Percentiles rank a stretch among this genome's conserved stretches.
phyloP scores from a whole-genome alignment of 306 rosid genomes.

The Betula pendula region DNA sequence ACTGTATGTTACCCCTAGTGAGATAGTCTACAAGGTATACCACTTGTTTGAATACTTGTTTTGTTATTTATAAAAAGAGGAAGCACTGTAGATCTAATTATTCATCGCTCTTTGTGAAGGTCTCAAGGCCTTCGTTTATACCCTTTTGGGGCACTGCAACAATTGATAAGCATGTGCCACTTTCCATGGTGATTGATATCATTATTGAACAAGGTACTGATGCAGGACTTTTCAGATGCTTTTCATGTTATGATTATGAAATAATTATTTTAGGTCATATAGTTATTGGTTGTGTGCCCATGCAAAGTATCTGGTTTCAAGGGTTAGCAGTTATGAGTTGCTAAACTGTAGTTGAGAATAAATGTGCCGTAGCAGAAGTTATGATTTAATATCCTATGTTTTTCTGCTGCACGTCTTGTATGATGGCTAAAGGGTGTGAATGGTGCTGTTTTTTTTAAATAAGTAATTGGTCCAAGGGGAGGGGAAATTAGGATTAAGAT shows the following conservation, averaged over 20 bases:
- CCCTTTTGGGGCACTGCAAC: conserved; percentile 69
- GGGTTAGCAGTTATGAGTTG: neutral
- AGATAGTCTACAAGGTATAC: conserved; percentile 79
- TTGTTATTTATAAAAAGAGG: conserved; percentile 15
- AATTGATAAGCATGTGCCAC: conserved; percentile 72
- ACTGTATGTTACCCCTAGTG: conserved; percentile 71
- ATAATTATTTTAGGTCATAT: neutral
- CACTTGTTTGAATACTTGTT: neutral
- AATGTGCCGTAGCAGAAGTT: neutral
- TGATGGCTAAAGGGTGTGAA: neutral
- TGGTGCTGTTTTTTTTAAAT: neutral
- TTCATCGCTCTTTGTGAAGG: conserved; percentile 41
- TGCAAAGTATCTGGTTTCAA: neutral
- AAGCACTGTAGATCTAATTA: neutral
- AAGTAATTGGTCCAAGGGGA: too few species aligned
- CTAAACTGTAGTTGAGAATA: neutral
- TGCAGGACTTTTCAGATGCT: conserved; percentile 11
- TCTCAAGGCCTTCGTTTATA: conserved; percentile 85
- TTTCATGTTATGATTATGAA: neutral
- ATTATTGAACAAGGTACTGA: conserved; percentile 88
- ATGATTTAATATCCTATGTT: neutral
- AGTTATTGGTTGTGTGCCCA: neutral
- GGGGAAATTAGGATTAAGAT: neutral
- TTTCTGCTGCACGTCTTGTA: neutral
- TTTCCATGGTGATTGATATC: conserved; percentile 72